Conservation (phyloP, 2,329 filamentous ascomycete species). For the Periconia macrospinosa region DNA sequence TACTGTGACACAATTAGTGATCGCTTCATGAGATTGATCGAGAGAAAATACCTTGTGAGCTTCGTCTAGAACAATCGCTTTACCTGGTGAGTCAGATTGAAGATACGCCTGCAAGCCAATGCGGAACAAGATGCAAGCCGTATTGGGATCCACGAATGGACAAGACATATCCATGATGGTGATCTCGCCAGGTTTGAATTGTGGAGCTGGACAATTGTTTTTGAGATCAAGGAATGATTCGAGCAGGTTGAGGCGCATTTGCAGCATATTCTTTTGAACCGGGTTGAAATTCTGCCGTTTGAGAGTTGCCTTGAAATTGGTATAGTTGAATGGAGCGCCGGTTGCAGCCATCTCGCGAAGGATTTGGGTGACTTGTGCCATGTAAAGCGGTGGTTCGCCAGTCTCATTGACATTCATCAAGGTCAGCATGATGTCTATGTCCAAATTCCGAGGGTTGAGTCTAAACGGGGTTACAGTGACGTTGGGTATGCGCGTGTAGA, state of each 20-base stretch:
- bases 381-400: constrained; percentile 57
- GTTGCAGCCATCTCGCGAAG: constrained; percentile 58
- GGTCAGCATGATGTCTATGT: constrained; percentile 56
- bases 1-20: constrained; percentile 47
- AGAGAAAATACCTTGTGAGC: constrained; percentile 65
- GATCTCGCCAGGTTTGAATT: constrained; percentile 51
- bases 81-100: constrained; percentile 48
- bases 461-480: constrained; percentile 52
- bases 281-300: constrained; percentile 17
- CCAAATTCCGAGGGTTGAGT: constrained; percentile 53
- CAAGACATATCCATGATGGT: constrained; percentile 75
- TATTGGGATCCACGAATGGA: constrained; percentile 67
- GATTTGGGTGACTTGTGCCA: constrained; percentile 48
- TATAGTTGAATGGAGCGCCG: constrained; percentile 58
- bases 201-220: constrained; percentile 10
- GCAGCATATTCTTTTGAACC: constrained; percentile 58
- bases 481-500: constrained; percentile 34
- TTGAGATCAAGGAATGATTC: constrained; percentile 62
- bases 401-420: constrained; percentile 55
- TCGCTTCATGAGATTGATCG: not conserved
- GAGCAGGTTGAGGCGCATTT: constrained; percentile 62
- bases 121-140: constrained; percentile 72
- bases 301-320: constrained; percentile 18
- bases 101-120: constrained; percentile 70
- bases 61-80: constrained; percentile 72